phyloP scores from a whole-genome alignment of 129 eudicot genomes.

The Daucus carota region DH1_v3.0 NC_030383.2:11484001-11484500 shows the following conservation, averaged over 20 bases:
- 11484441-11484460: neutral
- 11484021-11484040: slow-evolving; percentile 79
- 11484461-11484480: neutral
- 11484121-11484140: too few species aligned
- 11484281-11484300: neutral
- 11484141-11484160: neutral
- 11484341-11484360: neutral
- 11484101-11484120: too few species aligned
- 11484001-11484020: slow-evolving; percentile 87
- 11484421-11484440: neutral
- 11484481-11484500: neutral
- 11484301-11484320: neutral
- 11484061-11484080: too few species aligned
- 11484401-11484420: neutral
- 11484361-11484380: neutral
- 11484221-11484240: neutral
- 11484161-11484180: slow-evolving; percentile 10
- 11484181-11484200: neutral
- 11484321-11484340: neutral
- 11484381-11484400: neutral
- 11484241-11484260: slow-evolving; percentile 29
- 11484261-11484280: slow-evolving; percentile 32
- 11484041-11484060: slow-evolving; percentile 18
- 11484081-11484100: too few species aligned
- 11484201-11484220: neutral